These are phyloP conservation scores for Talaromyces sp. DNA, from an alignment of 2,329 filamentous ascomycete species.

Conservation along the genomic window DNA sequence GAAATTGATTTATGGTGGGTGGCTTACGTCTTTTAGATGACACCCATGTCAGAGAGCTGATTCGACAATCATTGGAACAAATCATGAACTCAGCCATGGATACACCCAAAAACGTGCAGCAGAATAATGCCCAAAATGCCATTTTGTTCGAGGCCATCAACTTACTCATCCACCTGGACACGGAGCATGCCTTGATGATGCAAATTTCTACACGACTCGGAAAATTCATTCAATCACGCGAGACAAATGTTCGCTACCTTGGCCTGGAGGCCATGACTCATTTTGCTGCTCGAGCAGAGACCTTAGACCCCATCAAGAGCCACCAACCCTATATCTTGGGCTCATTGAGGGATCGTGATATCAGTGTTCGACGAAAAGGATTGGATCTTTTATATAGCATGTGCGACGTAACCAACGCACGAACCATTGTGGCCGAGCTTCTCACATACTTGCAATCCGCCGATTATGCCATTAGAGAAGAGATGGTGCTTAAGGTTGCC, in stretches of 20 bases:
- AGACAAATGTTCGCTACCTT: slow-evolving; percentile 95
- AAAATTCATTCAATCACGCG: slow-evolving; percentile 92
- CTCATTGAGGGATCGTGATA: slow-evolving; percentile 90
- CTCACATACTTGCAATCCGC: slow-evolving; percentile 92
- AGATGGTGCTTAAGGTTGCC: slow-evolving; percentile 98
- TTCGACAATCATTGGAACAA: slow-evolving; percentile 84
- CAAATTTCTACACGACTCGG: slow-evolving; percentile 88
- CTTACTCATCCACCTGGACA: slow-evolving; percentile 94
- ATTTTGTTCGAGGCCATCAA: slow-evolving; percentile 98
- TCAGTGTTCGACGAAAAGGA: slow-evolving; percentile 92
- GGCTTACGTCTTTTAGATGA: slow-evolving; percentile 60
- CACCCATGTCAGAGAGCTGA: slow-evolving; percentile 83
- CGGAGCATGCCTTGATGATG: slow-evolving; percentile 89
- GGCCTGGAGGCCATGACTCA: slow-evolving; percentile 98
- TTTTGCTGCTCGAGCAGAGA: slow-evolving; percentile 87
- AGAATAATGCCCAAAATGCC: slow-evolving; percentile 98
- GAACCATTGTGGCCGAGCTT: slow-evolving; percentile 87
- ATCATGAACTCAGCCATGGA: slow-evolving; percentile 90
- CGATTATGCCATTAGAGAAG: slow-evolving; percentile 95
- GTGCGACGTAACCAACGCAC: slow-evolving; percentile 94
- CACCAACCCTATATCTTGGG: slow-evolving; percentile 95
- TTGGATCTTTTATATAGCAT: slow-evolving; percentile 98
- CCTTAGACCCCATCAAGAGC: slow-evolving; percentile 94
- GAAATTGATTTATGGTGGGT: slow-evolving; percentile 15
- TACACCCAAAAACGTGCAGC: slow-evolving; percentile 95